Evolutionary conservation across 2,329 filamentous ascomycete genomes (phyloP), one percentile per base, ranked within the genome.

Genomic region (Ophiostoma sp.): DNA sequence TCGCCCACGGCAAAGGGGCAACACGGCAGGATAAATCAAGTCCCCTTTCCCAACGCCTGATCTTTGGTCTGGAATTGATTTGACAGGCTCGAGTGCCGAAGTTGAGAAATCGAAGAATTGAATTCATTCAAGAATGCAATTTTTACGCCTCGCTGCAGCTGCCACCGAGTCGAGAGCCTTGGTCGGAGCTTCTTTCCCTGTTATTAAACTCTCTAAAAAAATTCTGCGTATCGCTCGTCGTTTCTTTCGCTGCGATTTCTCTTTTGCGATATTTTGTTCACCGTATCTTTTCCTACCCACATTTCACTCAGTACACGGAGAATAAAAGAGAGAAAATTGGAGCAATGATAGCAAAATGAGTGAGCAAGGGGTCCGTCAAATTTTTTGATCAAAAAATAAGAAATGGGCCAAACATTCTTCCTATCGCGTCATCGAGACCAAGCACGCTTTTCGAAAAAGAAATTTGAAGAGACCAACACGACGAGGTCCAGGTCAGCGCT

Each of bases 211-310:
- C 50, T 63, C 45, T 71, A 8, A 4, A 8, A 4, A 36, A 3
- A 36, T 50, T 45, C 42, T 45, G 19, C 22, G 12, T 33, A 39
- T 69, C 36, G 31, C 50, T 72, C 48, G 71, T 72, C 8, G 63
- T 73, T 69, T 69, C 50, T 70, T 25, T 70, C 68, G 48, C 68
- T 70, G 68, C 33, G 50, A 52, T 72, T 61, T 12, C 19, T 52
- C 39, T 42, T 19, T 31, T 22, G 31, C 11, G 28, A 48, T 48
- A 19, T 19, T 48, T 36, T 70, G 31, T 57, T 70, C 50, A 28
- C 50, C 68, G 66, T 55, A 52, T 55, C 17, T 69, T 55, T 33
- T 33, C 15, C 36, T 55, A 55, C 66, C 66, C 48, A 52, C 66
- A 36, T 31, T 68, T 33, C 15, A 42, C 39, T 42, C 39, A 52